These are phyloP conservation scores for Aphanomyces invadans DNA, from an alignment of 352 stramenopile species.

Conservation along the genomic window DNA sequence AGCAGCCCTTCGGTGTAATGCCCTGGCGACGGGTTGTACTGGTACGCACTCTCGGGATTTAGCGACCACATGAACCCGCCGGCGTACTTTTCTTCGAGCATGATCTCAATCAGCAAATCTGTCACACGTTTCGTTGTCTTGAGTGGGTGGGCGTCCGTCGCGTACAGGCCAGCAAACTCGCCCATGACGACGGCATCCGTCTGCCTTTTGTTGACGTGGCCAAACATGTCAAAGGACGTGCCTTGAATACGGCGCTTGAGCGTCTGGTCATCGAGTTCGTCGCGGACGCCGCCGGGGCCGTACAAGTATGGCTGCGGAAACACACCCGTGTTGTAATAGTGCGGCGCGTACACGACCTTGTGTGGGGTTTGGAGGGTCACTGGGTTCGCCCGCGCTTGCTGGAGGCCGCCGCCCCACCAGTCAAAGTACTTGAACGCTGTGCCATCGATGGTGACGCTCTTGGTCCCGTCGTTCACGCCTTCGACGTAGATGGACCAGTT, in stretches of 20 bases:
- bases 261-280: constrained; percentile 48
- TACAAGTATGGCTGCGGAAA: constrained; percentile 61
- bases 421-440: constrained; percentile 44
- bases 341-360: constrained; percentile 63
- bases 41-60: constrained; percentile 67
- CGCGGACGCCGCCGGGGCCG: constrained; percentile 35
- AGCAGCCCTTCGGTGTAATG: constrained; percentile 58
- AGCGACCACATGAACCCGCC: constrained; percentile 77
- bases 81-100: constrained; percentile 43
- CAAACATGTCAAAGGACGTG: constrained; percentile 67
- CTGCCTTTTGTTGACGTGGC: constrained; percentile 42
- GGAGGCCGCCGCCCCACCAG: constrained; percentile 58
- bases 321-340: constrained; percentile 72
- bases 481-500: constrained; percentile 66
- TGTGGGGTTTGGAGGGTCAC: constrained; percentile 38
- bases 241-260: constrained; percentile 48
- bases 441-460: constrained; percentile 36
- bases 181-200: constrained; percentile 50
- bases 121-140: constrained; percentile 56
- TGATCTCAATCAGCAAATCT: constrained; percentile 58
- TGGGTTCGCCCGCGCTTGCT: constrained; percentile 35
- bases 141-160: constrained; percentile 40
- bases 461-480: constrained; percentile 38
- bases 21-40: constrained; percentile 56
- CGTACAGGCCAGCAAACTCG: constrained; percentile 60